These are phyloP conservation scores for Alloascoidea africana DNA, from an alignment of 805 yeast genomes.

Conservation along the genomic window DNA sequence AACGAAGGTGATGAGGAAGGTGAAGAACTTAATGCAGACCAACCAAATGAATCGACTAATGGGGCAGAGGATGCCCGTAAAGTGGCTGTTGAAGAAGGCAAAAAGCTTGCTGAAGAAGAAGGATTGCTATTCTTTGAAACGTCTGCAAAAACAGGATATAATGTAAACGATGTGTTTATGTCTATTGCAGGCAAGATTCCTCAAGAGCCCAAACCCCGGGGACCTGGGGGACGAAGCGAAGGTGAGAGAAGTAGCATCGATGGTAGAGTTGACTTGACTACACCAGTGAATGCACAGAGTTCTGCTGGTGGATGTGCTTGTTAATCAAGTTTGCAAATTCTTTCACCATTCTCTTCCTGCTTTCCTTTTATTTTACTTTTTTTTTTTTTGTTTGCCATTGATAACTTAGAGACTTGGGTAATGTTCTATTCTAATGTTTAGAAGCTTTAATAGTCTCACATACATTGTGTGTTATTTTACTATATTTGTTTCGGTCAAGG, in stretches of 20 bases:
- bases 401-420: too few relatives aligned
- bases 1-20: slow-evolving; percentile 14
- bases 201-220: slow-evolving; percentile 16
- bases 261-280: slow-evolving; percentile 12
- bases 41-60: slow-evolving; percentile 22
- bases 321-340: background rate
- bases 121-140: slow-evolving; percentile 85
- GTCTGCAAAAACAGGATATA: slow-evolving; percentile 79
- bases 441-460: too few relatives aligned
- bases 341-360: too few relatives aligned
- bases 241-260: slow-evolving; percentile 27
- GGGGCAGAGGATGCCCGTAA: slow-evolving; percentile 45
- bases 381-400: too few relatives aligned
- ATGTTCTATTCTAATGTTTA: too few relatives aligned
- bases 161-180: slow-evolving; percentile 82
- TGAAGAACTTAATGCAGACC: slow-evolving; percentile 5
- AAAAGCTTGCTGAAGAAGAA: slow-evolving; percentile 80
- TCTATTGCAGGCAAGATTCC: slow-evolving; percentile 87
- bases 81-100: slow-evolving; percentile 78
- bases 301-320: background rate
- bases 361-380: too few relatives aligned
- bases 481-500: too few relatives aligned
- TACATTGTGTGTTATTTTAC: too few relatives aligned
- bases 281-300: background rate
- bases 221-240: slow-evolving; percentile 6